Percentiles rank a stretch among this genome's conserved stretches.
phyloP scores from a whole-genome alignment of 768 basidiomycete species.

The Tricholoma hemisulphureum region DNA sequence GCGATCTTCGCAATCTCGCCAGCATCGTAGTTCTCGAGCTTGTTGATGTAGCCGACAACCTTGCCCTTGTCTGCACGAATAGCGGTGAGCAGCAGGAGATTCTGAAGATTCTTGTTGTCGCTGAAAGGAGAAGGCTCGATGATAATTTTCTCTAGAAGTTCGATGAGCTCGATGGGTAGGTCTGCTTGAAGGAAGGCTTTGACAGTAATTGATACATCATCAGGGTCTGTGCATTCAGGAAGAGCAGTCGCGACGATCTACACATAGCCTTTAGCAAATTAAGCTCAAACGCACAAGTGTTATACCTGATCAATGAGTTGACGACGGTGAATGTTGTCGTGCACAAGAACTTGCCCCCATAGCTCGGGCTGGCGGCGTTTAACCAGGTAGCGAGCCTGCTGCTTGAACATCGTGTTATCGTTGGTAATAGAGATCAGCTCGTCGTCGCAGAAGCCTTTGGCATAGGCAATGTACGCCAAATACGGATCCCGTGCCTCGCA shows the following conservation, averaged over 20 bases:
- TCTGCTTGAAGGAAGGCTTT: slow-evolving; percentile 98
- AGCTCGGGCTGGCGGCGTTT: slow-evolving; percentile 93
- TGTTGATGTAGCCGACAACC: slow-evolving; percentile 97
- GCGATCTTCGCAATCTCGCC: slow-evolving; percentile 96
- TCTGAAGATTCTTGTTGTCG: slow-evolving; percentile 96
- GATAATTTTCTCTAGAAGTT: slow-evolving; percentile 97
- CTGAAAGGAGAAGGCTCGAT: slow-evolving; percentile 96
- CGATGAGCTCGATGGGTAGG: slow-evolving; percentile 94
- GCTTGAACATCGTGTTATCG: slow-evolving; percentile 99
- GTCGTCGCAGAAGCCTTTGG: slow-evolving; percentile 98
- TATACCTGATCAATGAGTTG: slow-evolving; percentile 87
- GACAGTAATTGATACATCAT: slow-evolving; percentile 98
- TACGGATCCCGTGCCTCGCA: slow-evolving; percentile 99
- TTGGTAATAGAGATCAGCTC: slow-evolving; percentile 97
- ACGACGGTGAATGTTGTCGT: slow-evolving; percentile 89
- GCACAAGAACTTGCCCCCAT: slow-evolving; percentile 91
- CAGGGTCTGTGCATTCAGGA: slow-evolving; percentile 95
- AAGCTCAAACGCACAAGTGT: neutral
- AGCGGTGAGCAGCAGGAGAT: slow-evolving; percentile 90
- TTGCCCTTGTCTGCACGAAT: slow-evolving; percentile 98
- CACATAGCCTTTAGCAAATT: neutral
- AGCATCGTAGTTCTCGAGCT: slow-evolving; percentile 92
- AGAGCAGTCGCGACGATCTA: slow-evolving; percentile 93
- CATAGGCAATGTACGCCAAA: slow-evolving; percentile 98
- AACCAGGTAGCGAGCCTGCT: slow-evolving; percentile 96